A percentile compares a stretch with the other conserved stretches of the same genome.
phyloP scores from a whole-genome alignment of 495 filamentous ascomycete genomes.

The Bombardia bombarda region DNA sequence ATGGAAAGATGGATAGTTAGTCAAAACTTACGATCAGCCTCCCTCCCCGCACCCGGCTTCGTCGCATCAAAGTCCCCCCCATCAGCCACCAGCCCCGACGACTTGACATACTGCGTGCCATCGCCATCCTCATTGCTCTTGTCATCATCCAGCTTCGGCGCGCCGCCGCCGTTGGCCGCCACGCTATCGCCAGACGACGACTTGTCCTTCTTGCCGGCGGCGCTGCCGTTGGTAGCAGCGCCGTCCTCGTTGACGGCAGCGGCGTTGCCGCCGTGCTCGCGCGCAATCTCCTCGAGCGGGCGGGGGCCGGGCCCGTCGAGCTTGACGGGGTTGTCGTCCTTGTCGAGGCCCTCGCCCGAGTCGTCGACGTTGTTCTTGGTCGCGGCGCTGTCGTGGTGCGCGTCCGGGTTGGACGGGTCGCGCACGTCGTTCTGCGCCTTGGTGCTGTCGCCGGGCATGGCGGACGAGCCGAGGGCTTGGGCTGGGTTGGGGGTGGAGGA shows the following conservation, averaged over 20 bases:
- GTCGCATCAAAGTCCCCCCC: slow-evolving; percentile 61
- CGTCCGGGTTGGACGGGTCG: slow-evolving; percentile 22
- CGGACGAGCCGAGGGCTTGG: slow-evolving; percentile 18
- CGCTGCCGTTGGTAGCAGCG: neutral
- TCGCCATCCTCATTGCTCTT: slow-evolving; percentile 39
- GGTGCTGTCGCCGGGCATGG: slow-evolving; percentile 20
- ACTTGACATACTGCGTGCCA: slow-evolving; percentile 49
- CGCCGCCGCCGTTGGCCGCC: neutral
- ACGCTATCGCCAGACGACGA: neutral
- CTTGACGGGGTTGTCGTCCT: slow-evolving; percentile 24
- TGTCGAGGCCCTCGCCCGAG: slow-evolving; percentile 13
- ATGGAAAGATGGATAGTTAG: too few relatives aligned
- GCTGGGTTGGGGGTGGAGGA: slow-evolving; percentile 17
- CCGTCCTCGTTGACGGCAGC: slow-evolving; percentile 6
- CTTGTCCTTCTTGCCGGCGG: neutral
- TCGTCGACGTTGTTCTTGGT: slow-evolving; percentile 25
- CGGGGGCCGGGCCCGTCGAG: slow-evolving; percentile 35
- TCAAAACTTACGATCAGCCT: slow-evolving; percentile 55
- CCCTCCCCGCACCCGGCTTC: slow-evolving; percentile 51
- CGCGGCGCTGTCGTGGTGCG: slow-evolving; percentile 16
- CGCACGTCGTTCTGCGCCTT: slow-evolving; percentile 31
- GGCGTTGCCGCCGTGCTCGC: slow-evolving; percentile 35
- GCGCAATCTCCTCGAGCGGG: slow-evolving; percentile 31
- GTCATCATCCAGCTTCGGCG: slow-evolving; percentile 16
- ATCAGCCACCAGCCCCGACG: slow-evolving; percentile 47